A percentile compares a stretch with the other conserved stretches of the same genome.
These are phyloP conservation scores for Brassica juncea DNA, from an alignment of 345 rosid species.

Conservation along the genomic window DNA sequence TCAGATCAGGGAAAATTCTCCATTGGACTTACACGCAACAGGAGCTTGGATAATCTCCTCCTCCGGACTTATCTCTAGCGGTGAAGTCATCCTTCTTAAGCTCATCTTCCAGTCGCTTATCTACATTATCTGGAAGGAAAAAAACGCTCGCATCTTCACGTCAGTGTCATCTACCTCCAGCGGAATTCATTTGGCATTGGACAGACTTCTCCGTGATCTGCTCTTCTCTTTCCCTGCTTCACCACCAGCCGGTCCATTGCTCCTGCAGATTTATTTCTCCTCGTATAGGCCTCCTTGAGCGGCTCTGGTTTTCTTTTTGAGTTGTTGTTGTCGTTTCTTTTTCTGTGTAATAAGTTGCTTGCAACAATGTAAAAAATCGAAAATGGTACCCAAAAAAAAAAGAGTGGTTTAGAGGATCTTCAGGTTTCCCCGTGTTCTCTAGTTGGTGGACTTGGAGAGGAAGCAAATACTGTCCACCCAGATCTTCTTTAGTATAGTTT, in stretches of 20 bases:
- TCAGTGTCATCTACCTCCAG: neutral
- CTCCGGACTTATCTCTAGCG: too few relatives aligned
- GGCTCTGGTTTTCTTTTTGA: too few relatives aligned
- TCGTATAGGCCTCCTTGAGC: neutral
- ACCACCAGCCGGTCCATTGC: neutral
- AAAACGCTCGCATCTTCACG: neutral
- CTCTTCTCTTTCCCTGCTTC: neutral
- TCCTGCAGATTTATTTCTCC: too few relatives aligned
- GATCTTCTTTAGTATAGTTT: too few relatives aligned
- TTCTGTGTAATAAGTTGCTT: neutral
- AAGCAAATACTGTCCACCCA: too few relatives aligned
- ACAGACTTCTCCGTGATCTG: neutral
- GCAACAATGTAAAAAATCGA: neutral
- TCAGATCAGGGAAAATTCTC: neutral
- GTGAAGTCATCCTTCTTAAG: neutral
- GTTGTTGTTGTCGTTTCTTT: neutral
- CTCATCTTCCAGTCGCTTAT: neutral
- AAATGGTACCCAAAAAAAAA: neutral
- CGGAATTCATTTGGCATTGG: neutral
- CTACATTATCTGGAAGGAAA: neutral
- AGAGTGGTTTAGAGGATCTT: too few relatives aligned
- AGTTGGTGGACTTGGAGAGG: too few relatives aligned
- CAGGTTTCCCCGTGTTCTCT: too few relatives aligned
- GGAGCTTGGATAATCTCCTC: neutral
- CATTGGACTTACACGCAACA: neutral